phyloP scores from a whole-genome alignment of 352 stramenopile species.

The Phytophthora lateralis region DNA sequence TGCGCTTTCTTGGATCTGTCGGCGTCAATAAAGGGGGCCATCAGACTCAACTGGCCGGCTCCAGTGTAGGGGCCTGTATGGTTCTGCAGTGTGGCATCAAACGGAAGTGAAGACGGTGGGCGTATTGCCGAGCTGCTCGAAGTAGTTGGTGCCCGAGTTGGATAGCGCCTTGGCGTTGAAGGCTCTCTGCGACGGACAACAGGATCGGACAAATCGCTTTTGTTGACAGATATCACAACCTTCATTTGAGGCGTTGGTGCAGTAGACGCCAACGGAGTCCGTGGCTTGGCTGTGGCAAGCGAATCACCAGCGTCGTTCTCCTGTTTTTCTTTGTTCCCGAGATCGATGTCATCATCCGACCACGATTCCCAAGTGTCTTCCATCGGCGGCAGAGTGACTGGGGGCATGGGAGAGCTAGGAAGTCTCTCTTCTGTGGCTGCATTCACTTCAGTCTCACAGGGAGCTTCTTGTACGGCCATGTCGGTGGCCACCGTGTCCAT shows the following conservation, averaged over 20 bases:
- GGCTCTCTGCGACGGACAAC: slow-evolving; percentile 9
- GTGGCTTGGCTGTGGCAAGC: slow-evolving; percentile 2
- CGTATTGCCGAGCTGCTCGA: slow-evolving; percentile 7
- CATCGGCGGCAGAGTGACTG: slow-evolving; percentile 10
- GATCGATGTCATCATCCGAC: slow-evolving; percentile 34
- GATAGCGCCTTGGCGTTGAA: slow-evolving; percentile 9
- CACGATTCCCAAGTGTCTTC: slow-evolving; percentile 37
- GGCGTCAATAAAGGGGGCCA: slow-evolving; percentile 50
- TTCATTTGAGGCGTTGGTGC: slow-evolving; percentile 20
- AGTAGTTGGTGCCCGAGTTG: slow-evolving; percentile 6
- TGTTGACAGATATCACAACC: slow-evolving; percentile 25
- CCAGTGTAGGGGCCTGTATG: slow-evolving; percentile 29
- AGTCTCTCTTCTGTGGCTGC: slow-evolving; percentile 4
- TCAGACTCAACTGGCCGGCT: slow-evolving; percentile 43
- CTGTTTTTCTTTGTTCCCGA: slow-evolving; percentile 16
- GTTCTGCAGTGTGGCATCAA: slow-evolving; percentile 34
- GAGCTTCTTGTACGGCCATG: slow-evolving; percentile 11
- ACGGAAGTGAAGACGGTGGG: slow-evolving; percentile 30
- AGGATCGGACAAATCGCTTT: slow-evolving; percentile 7
- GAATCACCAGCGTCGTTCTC: slow-evolving; percentile 12
- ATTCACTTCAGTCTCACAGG: slow-evolving; percentile 6
- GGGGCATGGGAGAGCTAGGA: not conserved
- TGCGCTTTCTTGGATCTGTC: slow-evolving; percentile 25
- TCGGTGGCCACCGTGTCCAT: slow-evolving; percentile 45
- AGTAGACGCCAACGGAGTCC: slow-evolving; percentile 9